phyloP scores from a whole-genome alignment of 1,139 yeast species.

The Diutina siamensis region DNA sequence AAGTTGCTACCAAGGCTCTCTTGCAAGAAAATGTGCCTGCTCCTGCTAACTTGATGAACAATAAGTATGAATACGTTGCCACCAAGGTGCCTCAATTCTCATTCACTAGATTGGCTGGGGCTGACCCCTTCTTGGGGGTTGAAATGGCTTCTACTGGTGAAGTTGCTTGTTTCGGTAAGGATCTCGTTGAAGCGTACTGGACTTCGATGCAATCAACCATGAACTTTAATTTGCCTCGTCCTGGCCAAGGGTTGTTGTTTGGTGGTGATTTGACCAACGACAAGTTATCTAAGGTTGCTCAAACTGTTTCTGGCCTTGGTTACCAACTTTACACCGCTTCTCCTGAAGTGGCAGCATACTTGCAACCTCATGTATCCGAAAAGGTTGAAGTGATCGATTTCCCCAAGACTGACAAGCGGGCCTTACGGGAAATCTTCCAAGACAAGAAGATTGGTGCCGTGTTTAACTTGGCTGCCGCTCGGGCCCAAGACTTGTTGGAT shows the following conservation, averaged over 20 bases:
- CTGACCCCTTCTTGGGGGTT: conserved; percentile 96
- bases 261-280: conserved; percentile 84
- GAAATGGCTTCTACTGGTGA: conserved; percentile 99
- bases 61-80: conserved; percentile 66
- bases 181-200: conserved; percentile 90
- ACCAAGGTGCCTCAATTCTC: conserved; percentile 97
- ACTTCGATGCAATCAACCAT: conserved; percentile 91
- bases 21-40: conserved; percentile 60
- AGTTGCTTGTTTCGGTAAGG: conserved; percentile 89
- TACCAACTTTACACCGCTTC: conserved; percentile 77
- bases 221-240: conserved; percentile 89
- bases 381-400: conserved; percentile 64
- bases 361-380: conserved; percentile 36
- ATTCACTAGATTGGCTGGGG: conserved; percentile 95
- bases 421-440: conserved; percentile 86
- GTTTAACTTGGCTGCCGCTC: conserved; percentile 79
- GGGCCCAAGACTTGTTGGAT: conserved; percentile 78
- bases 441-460: conserved; percentile 75
- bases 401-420: conserved; percentile 89
- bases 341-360: conserved; percentile 56
- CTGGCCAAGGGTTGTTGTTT: conserved; percentile 79
- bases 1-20: conserved; percentile 83
- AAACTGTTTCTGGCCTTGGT: conserved; percentile 58
- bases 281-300: conserved; percentile 63
- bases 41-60: conserved; percentile 59